Conservation (phyloP, 805 yeast genomes). For the Hanseniaspora clermontiae region DNA sequence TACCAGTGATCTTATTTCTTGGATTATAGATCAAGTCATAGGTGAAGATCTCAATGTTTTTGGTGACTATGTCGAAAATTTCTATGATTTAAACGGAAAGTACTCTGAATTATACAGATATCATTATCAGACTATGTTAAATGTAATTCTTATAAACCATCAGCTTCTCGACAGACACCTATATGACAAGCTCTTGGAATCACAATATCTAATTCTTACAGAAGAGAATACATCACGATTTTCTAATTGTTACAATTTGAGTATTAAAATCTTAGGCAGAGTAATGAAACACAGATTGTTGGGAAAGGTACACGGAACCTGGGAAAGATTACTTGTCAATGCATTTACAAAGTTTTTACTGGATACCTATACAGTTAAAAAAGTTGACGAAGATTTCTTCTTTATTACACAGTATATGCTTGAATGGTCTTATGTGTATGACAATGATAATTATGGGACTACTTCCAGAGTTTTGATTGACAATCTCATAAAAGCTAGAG, state of each 20-base stretch:
- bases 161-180: background rate
- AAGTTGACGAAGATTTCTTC: background rate
- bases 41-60: constrained; percentile 2
- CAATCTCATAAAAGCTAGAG: background rate
- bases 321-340: constrained; percentile 4
- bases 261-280: background rate
- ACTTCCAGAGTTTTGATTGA: background rate
- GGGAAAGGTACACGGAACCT: constrained; percentile 12
- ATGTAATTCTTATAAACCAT: background rate
- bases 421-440: constrained; percentile 2
- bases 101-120: background rate
- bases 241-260: constrained; percentile 2
- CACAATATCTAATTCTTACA: constrained; percentile 8
- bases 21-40: constrained; percentile 7
- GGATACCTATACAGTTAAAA: background rate
- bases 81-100: constrained; percentile 3
- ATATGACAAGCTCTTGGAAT: constrained; percentile 12
- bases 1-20: background rate
- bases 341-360: background rate
- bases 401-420: background rate
- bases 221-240: background rate
- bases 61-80: constrained; percentile 1
- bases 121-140: constrained; percentile 2
- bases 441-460: background rate
- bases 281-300: background rate